Base-by-base conservation (phyloP, 176 grass and related monocot genomes). In the Coix lacrymajobi region DNA sequence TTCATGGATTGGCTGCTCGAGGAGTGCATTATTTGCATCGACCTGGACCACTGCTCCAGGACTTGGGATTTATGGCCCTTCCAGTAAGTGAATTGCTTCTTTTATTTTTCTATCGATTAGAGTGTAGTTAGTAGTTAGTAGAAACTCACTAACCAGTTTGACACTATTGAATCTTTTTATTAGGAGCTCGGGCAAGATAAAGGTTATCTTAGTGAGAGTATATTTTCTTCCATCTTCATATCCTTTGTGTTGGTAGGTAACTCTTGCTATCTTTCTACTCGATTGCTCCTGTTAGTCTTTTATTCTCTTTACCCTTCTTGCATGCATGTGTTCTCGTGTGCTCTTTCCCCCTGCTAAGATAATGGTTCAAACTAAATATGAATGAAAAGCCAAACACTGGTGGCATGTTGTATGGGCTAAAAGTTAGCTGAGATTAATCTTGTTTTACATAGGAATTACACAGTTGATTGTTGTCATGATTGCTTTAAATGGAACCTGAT, bases 21-120 rank as follows among this genome's bases (percentile, higher is more conserved):
- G 97, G 97, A 85, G 93, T 99, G 28, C 97, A 99, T 74, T 99
- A 94, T 85, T 87, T 99, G 83, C 97, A 99, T 89, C 93, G 85
- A 46, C 97, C 97, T 71, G 89, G 97, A 51, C 97, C 97, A 66
- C 82, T 91, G 81, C 93, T 99, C 49, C 91, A 87, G 65, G 97
- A 99, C 80, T 71, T 99, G 77, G 97, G 97, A 62, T 99, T 99
- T 86, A 90, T 92, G 89, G 86, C 94, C 69, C 91, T 99, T 84
- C 97, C 97, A 46, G 97, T 99, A 92, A 11, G 97, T 91, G n/a
- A 75, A 45, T 72, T 79, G 32, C 75, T 81, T 72, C 32, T 80
- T n/a, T 37, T 83, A 1, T 79, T 58, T 40, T 52, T 43, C 17
- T 82, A 8, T 79, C 9, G 8, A 12, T 66, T 3, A 29, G 22